Evolutionary conservation across 2,329 filamentous ascomycete genomes (phyloP), one percentile per base, ranked within the genome.

Genomic region (Talaromyces amestolkiae): DNA sequence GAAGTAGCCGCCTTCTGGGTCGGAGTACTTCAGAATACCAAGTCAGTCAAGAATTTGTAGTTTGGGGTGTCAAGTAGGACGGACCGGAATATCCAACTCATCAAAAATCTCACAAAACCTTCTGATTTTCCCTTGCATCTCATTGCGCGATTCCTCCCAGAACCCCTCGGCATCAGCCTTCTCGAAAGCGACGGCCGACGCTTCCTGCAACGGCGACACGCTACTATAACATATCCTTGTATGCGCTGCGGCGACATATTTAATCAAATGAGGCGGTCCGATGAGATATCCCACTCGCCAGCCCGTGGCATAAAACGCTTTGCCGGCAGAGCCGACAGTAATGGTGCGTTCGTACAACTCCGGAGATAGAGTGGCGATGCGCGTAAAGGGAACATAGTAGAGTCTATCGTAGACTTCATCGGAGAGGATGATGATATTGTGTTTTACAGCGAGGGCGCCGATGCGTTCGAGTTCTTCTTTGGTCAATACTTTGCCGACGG

Each of bases 231-330:
- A 98, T 75, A 99, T 98, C 63, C 94, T 87, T 0, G 94, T 98
- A 78, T 99, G 95, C 0, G 95, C 95, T 19, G 92, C 92, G 11
- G 91, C 88, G 39, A 97, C 94, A 76, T 97, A 91, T 76, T 96
- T 91, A 80, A 98, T 93, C 61, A 98, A 83, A 67, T 97, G 87
- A 62, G 92, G 87, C 0, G 91, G 92, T 0, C 95, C 95, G 74
- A 98, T 95, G 43, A 99, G 83, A 88, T 94, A 99, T 64, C 95
- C 91, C 70, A 98, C 93, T 65, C 95, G 89, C 95, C 95, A 99
- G 58, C 95, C 95, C 0, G 95, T 99, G 65, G 92, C 92, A 75
- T 98, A 98, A 79, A 99, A 99, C 83, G 95, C 96, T 85, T 99
- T 99, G 72, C 95, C 95, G 1, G 93, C 95, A 0, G 93, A 97